A percentile compares a stretch with the other conserved stretches of the same genome.
These are phyloP conservation scores for Suillus tomentosus DNA, from an alignment of 768 basidiomycete species.

Conservation along the genomic window DNA sequence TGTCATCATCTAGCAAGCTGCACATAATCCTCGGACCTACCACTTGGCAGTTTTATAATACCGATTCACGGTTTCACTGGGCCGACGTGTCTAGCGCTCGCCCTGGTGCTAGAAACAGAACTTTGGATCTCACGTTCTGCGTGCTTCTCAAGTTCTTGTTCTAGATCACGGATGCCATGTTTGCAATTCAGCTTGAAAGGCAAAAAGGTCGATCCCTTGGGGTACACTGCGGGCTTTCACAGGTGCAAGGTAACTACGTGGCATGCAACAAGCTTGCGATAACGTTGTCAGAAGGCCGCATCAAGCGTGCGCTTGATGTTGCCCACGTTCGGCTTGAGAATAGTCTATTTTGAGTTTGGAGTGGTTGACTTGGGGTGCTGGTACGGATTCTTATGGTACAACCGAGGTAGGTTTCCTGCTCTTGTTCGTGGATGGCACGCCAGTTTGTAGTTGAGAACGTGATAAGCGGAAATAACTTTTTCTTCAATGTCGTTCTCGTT, in stretches of 20 bases:
- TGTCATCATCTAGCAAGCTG: not conserved
- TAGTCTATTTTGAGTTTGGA: constrained; percentile 3
- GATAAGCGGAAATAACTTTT: constrained; percentile 10
- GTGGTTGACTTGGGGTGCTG: not conserved
- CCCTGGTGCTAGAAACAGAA: not conserved
- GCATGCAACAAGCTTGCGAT: constrained; percentile 1
- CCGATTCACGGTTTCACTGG: not conserved
- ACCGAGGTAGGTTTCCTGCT: not conserved
- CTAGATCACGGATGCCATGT: not conserved
- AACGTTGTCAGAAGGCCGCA: not conserved
- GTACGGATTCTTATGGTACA: not conserved
- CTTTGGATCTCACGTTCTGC: not conserved
- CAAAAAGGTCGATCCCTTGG: not conserved
- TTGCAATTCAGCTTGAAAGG: not conserved
- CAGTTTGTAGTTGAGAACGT: not conserved
- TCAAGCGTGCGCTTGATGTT: not conserved
- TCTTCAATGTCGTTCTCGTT: not conserved
- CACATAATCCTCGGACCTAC: not conserved
- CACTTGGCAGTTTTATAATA: not conserved
- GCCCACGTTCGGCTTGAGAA: constrained; percentile 1
- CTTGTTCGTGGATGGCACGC: not conserved
- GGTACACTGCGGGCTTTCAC: not conserved
- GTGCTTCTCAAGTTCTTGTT: not conserved
- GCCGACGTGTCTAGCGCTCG: constrained; percentile 1
- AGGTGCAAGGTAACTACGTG: not conserved